phyloP scores from a whole-genome alignment of 768 basidiomycete species.

The Vararia minispora region DNA sequence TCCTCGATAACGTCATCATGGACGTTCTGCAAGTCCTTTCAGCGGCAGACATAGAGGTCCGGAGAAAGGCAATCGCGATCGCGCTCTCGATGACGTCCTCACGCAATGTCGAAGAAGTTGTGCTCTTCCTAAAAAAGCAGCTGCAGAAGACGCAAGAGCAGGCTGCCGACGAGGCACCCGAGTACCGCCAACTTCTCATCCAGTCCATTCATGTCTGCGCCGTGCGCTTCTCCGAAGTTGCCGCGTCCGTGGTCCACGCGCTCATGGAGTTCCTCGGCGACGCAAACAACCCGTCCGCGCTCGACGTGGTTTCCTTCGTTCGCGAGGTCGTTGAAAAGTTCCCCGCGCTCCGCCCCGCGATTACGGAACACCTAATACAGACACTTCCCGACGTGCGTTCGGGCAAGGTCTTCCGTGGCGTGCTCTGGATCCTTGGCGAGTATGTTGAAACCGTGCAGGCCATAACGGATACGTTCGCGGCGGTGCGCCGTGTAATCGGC shows the following conservation, averaged over 20 bases:
- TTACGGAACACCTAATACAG: slow-evolving; percentile 75
- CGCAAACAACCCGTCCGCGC: slow-evolving; percentile 86
- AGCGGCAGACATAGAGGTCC: slow-evolving; percentile 94
- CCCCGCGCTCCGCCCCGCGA: slow-evolving; percentile 70
- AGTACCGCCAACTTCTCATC: slow-evolving; percentile 93
- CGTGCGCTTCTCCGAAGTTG: slow-evolving; percentile 94
- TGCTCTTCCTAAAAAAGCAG: slow-evolving; percentile 94
- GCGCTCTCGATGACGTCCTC: slow-evolving; percentile 89
- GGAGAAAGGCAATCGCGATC: slow-evolving; percentile 81
- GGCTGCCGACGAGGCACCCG: slow-evolving; percentile 85
- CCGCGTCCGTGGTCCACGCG: slow-evolving; percentile 88
- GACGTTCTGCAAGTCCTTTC: slow-evolving; percentile 87
- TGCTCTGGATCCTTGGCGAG: slow-evolving; percentile 98
- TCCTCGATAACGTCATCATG: slow-evolving; percentile 89
- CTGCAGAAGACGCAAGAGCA: slow-evolving; percentile 87
- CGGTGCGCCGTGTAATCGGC: slow-evolving; percentile 78
- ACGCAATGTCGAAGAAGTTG: slow-evolving; percentile 94
- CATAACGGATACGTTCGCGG: slow-evolving; percentile 62
- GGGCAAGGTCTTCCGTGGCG: slow-evolving; percentile 92
- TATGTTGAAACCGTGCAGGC: slow-evolving; percentile 64
- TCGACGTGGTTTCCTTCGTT: slow-evolving; percentile 88
- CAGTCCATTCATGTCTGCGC: slow-evolving; percentile 96
- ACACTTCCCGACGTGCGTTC: slow-evolving; percentile 85
- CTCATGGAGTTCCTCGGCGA: slow-evolving; percentile 93
- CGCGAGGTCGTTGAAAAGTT: slow-evolving; percentile 97